Conservation (phyloP, 495 filamentous ascomycete genomes). For the Amphirosellinia nigrospora region DNA sequence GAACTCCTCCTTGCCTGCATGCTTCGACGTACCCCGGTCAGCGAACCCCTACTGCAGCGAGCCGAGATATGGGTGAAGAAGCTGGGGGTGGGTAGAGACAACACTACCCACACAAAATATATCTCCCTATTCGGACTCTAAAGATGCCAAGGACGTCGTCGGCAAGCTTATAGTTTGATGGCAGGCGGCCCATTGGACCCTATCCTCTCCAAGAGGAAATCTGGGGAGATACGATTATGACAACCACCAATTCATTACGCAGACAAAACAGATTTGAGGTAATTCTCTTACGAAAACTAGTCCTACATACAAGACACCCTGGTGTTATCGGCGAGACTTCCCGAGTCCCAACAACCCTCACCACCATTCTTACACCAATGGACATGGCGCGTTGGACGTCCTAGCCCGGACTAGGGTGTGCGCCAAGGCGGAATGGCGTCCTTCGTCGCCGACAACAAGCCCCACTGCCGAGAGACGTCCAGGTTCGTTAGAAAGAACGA, state of each 20-base stretch:
- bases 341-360: not conserved
- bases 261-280: not conserved
- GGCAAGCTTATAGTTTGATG: not conserved
- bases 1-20: not conserved
- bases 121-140: not conserved
- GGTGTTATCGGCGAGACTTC: constrained; percentile 3
- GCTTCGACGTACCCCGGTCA: not conserved
- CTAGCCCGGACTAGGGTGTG: constrained; percentile 10
- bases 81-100: constrained; percentile 1
- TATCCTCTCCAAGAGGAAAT: not conserved
- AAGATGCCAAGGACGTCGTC: not conserved
- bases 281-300: not conserved
- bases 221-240: not conserved
- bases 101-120: not conserved
- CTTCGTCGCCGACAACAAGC: constrained; percentile 30
- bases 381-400: not conserved
- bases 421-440: constrained; percentile 39
- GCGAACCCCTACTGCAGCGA: not conserved
- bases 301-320: not conserved
- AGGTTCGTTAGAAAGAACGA: not conserved
- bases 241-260: not conserved
- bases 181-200: not conserved
- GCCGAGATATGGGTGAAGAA: constrained; percentile 8
- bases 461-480: constrained; percentile 21
- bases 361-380: constrained; percentile 28